phyloP scores from a whole-genome alignment of 1,284 basidiomycete genomes.

The Ceratobasidium theobromae region DNA sequence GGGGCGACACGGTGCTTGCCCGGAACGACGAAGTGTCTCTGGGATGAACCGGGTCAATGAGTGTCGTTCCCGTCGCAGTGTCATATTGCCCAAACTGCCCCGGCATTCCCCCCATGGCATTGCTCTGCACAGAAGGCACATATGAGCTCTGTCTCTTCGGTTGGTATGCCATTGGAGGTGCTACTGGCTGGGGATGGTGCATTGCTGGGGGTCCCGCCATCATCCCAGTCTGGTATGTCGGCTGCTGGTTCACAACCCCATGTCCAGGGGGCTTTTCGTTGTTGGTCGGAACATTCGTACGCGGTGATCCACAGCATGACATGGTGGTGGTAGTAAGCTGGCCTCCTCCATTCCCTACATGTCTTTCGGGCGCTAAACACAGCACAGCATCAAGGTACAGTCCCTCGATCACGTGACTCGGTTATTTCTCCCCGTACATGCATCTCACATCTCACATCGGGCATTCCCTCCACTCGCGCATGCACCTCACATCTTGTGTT shows the following conservation, averaged over 20 bases:
- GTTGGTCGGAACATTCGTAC: not conserved
- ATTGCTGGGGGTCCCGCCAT: not conserved
- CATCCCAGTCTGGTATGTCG: not conserved
- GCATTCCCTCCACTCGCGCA: too few species aligned
- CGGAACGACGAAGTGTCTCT: slow-evolving; percentile 17
- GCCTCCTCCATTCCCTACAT: too few species aligned
- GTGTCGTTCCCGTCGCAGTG: not conserved
- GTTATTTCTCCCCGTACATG: too few species aligned
- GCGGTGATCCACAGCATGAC: slow-evolving; percentile 33
- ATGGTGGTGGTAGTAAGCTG: not conserved
- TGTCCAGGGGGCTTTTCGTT: not conserved
- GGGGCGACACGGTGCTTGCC: slow-evolving; percentile 3
- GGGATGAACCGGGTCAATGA: slow-evolving; percentile 2
- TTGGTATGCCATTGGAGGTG: slow-evolving; percentile 1
- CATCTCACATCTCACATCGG: too few species aligned
- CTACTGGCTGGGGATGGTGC: slow-evolving; percentile 13
- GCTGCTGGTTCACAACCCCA: slow-evolving; percentile 21
- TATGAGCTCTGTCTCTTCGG: slow-evolving; percentile 9
- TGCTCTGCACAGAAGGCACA: not conserved
- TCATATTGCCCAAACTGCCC: slow-evolving; percentile 20
- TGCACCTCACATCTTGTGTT: too few species aligned
- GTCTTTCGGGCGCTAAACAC: not conserved
- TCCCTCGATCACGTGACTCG: not conserved
- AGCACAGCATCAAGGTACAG: not conserved
- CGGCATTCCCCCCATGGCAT: not conserved